Conservation (phyloP, 441 rosid genomes). For the Bocquillonia castaneifolia region DNA sequence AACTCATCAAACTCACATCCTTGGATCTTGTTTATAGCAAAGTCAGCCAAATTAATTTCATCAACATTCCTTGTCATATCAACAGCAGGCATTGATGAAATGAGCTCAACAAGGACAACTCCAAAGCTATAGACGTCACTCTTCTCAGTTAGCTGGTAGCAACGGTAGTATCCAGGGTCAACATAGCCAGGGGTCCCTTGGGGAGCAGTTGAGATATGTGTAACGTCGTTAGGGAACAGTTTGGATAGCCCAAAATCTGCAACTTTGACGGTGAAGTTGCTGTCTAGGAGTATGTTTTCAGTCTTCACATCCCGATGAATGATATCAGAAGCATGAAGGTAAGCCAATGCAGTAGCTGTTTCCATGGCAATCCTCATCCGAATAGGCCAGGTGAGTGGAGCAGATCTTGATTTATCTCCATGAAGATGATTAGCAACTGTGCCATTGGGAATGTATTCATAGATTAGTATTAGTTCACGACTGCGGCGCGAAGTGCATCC, state of each 20-base stretch:
- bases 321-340: slow-evolving; percentile 68
- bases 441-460: slow-evolving; percentile 63
- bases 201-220: slow-evolving; percentile 66
- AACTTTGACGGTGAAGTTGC: slow-evolving; percentile 59
- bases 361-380: slow-evolving; percentile 72
- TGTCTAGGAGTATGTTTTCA: slow-evolving; percentile 61
- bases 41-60: slow-evolving; percentile 61
- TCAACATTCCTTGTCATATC: slow-evolving; percentile 50
- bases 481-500: slow-evolving; percentile 76
- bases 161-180: slow-evolving; percentile 51
- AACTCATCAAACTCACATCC: slow-evolving; percentile 40
- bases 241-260: slow-evolving; percentile 49
- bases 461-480: slow-evolving; percentile 73
- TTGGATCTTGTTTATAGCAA: slow-evolving; percentile 59
- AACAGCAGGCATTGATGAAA: slow-evolving; percentile 70
- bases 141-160: slow-evolving; percentile 60
- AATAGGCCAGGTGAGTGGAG: slow-evolving; percentile 52
- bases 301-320: slow-evolving; percentile 83
- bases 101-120: slow-evolving; percentile 63
- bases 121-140: slow-evolving; percentile 85
- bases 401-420: slow-evolving; percentile 39
- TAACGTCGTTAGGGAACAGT: slow-evolving; percentile 39
- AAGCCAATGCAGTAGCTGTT: slow-evolving; percentile 67
- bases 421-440: slow-evolving; percentile 78
- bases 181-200: slow-evolving; percentile 56